These are phyloP conservation scores for Metschnikowia matae DNA, from an alignment of 805 yeast genomes.

Conservation along the genomic window DNA sequence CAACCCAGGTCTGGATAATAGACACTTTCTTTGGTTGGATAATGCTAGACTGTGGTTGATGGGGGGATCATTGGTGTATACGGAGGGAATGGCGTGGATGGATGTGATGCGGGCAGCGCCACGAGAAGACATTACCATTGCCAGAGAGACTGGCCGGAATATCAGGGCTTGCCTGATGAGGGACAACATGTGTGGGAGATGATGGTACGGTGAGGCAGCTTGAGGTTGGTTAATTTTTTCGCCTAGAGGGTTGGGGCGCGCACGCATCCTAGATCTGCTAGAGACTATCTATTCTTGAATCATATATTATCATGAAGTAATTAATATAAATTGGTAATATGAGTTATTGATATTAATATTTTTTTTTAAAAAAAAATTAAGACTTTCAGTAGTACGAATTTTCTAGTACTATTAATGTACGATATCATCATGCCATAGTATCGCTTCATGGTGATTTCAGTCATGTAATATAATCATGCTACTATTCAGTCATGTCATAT, in stretches of 20 bases:
- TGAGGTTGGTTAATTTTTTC: neutral
- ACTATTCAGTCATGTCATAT: too few relatives aligned
- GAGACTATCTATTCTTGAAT: too few relatives aligned
- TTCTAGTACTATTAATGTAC: too few relatives aligned
- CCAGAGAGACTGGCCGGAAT: constrained; percentile 2
- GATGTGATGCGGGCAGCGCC: constrained; percentile 45
- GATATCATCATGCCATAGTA: too few relatives aligned
- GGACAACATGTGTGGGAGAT: constrained; percentile 6
- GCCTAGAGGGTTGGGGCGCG: constrained; percentile 2
- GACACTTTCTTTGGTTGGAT: constrained; percentile 66
- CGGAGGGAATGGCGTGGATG: constrained; percentile 47
- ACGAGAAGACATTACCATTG: constrained; percentile 15
- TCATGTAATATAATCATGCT: too few relatives aligned
- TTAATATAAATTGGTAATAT: too few relatives aligned
- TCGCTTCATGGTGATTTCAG: too few relatives aligned
- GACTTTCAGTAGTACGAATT: too few relatives aligned
- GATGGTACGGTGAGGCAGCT: neutral
- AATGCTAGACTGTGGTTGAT: constrained; percentile 64
- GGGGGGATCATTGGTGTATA: constrained; percentile 45
- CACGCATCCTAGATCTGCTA: constrained; percentile 1
- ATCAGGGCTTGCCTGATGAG: constrained; percentile 9
- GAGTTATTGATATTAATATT: too few relatives aligned
- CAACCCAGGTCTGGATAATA: constrained; percentile 78
- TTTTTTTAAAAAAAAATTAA: too few relatives aligned
- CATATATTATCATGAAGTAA: too few relatives aligned